Base-by-base conservation (phyloP, 106 monocot species). In the Xerophyta viscosa region DNA sequence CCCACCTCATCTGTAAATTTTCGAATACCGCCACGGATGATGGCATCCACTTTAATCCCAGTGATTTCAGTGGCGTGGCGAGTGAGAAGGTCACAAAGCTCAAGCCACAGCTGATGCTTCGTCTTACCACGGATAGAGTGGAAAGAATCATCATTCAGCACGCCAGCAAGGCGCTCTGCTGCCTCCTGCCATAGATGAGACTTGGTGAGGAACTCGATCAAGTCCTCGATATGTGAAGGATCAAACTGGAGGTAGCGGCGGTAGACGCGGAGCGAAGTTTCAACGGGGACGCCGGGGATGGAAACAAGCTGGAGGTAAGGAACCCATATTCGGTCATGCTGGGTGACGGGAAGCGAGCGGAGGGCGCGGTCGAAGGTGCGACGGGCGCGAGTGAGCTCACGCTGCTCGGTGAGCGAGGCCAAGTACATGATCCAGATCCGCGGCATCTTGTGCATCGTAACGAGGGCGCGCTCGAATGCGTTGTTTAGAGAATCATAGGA, bases 401-500 rank as follows among this genome's bases (percentile, higher is more conserved):
- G 60, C 59, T 90, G 90, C n/a, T 86, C 78, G 29, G 73, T 63
- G 46, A 89, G 76, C 24, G 79, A 64, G 8, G 77, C 49, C 52
- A 98, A 70, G 66, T 82, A 80, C 71, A 98, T 74, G 54, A 70
- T 64, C 90, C 82, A 98, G 51, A 98, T 83, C 15, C 90, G 66
- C 14, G 98, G 90, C 90, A 90, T 90, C 69, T 90, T 85, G 76
- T 98, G 96, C 79, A 96, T 90, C 13, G 90, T 98, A 43, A 90
- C 90, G 21, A 98, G 79, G 24, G 90, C 79, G 4, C 86, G 71
- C 77, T 98, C 86, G 66, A 98, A 98, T 46, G 98, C 79, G 77
- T 90, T 98, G 74, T 98, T 86, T 48, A 90, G 82, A 41, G 77
- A 71, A 20, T 52, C 20, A 48, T 66, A 90, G 31, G 46, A 52